Evolutionary conservation across 768 basidiomycete genomes (phyloP), one percentile per base, ranked within the genome.

Genomic region (Leccinum broughii): DNA sequence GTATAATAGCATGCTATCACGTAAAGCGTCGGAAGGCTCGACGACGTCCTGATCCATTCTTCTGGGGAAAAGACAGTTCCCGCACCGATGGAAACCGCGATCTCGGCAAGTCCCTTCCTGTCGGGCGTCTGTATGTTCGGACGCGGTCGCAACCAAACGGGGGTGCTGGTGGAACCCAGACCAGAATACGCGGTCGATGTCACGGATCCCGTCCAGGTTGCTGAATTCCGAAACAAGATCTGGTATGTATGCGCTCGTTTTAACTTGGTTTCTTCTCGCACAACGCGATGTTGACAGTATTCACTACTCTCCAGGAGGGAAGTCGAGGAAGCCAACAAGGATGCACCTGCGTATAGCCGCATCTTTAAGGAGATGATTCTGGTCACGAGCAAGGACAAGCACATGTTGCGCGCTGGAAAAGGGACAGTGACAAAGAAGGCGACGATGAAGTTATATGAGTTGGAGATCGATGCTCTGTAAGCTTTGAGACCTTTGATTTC

Each of bases 341-440:
- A 65, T 1, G 75, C 76, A 0, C 80, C 81, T 0, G 58, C 72
- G 0, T 80, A 77, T 51, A 79, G 78, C 56, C 71, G 77, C n/a
- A 73, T 82, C 13, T 81, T 79, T 69, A 80, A 80, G 62, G 80
- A 85, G 64, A 81, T 84, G 80, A 80, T 85, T 39, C 49, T 83
- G 30, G 66, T 83, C 15, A 73, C 81, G 0, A 68, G 72, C 3
- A 64, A 76, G 26, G 72, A 68, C 0, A 80, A 80, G 57, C 82
- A 81, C 1, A 70, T 84, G 46, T 69, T 76, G n/a, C 77, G 77
- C 22, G 70, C 80, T 1, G 77, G 71, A 1, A 85, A 84, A 62
- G 81, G 81, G 3, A 80, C 82, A 1, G 75, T 81, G 4, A 70
- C 72, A 44, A 76, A 78, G 52, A 79, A 78, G 57, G 76, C 73